Conservation (phyloP, 495 filamentous ascomycete genomes). For the Lepidopterella palustris region DNA sequence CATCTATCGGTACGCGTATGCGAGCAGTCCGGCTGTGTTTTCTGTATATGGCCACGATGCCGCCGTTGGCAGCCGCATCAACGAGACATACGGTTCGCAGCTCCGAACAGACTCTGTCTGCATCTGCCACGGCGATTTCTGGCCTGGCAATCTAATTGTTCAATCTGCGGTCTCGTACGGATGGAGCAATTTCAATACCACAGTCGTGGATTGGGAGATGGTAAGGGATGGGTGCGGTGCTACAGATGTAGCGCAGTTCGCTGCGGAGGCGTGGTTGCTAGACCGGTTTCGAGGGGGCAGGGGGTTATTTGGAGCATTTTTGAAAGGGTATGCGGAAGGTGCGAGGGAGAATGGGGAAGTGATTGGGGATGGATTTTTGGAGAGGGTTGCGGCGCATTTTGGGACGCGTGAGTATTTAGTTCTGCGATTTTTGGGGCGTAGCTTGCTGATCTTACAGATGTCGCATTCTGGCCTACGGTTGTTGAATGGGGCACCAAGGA, state of each 20-base stretch:
- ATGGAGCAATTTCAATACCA: constrained; percentile 4
- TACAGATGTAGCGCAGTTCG: constrained; percentile 33
- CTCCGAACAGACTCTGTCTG: constrained; percentile 27
- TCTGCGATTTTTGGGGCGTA: no score
- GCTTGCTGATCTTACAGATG: no score
- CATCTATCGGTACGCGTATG: constrained; percentile 25
- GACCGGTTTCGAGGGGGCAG: constrained; percentile 29
- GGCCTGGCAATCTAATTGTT: constrained; percentile 20
- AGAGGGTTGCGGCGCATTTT: no score
- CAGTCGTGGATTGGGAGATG: constrained; percentile 34
- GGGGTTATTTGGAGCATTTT: constrained; percentile 27
- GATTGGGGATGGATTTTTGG: no score
- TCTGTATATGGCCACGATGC: constrained; percentile 20
- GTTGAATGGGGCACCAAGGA: no score
- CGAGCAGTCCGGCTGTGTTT: constrained; percentile 10
- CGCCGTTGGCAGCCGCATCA: constrained; percentile 16
- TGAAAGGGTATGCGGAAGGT: constrained; percentile 27
- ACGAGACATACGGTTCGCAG: constrained; percentile 17
- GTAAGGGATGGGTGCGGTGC: constrained; percentile 27
- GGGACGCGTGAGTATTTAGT: no score
- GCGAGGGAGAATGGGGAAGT: no score
- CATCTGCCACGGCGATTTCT: constrained; percentile 34
- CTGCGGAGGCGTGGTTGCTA: constrained; percentile 32
- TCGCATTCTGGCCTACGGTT: no score
- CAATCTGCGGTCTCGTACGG: neutral